Evolutionary conservation across 1,284 basidiomycete genomes (phyloP).

Genomic region (Boletus calvinii): DNA sequence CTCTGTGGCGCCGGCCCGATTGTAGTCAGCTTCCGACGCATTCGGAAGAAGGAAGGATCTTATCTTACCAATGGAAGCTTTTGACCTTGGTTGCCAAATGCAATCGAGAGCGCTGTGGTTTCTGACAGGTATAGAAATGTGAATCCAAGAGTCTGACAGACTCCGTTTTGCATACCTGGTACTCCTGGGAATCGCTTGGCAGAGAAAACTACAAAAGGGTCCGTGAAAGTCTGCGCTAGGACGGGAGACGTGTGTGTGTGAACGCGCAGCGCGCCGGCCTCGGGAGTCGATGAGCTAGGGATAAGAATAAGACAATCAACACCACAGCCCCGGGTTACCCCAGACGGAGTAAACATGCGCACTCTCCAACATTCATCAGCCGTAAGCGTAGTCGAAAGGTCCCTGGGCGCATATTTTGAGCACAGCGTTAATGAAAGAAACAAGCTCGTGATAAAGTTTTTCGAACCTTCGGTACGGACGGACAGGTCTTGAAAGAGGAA

Average conservation of each 20-base stretch:
- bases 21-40: conserved; percentile 29
- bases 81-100: conserved; percentile 89
- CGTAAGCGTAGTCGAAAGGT: conserved; percentile 77
- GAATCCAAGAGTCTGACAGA: conserved; percentile 14
- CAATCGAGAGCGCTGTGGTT: conserved; percentile 85
- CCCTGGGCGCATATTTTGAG: conserved; percentile 40
- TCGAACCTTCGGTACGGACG: conserved; percentile 76
- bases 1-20: conserved; percentile 44
- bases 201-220: conserved; percentile 88
- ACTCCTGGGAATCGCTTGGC: conserved; percentile 93
- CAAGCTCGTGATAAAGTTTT: conserved; percentile 32
- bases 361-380: conserved; percentile 85
- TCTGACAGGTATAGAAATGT: conserved; percentile 43
- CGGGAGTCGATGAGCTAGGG: conserved; percentile 69
- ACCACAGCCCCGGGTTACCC: conserved; percentile 20
- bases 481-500: conserved; percentile 88
- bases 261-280: conserved; percentile 60
- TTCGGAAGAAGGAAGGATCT: conserved; percentile 33
- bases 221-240: conserved; percentile 81
- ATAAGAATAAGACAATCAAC: conserved; percentile 25
- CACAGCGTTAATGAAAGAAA: conserved; percentile 23
- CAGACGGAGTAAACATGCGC: conserved; percentile 37
- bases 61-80: conserved; percentile 74
- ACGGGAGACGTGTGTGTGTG: conserved; percentile 68
- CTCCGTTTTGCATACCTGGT: conserved; percentile 58